Evolutionary conservation across 495 filamentous ascomycete species (phyloP).

Genomic region (Aspergillus leporis): DNA sequence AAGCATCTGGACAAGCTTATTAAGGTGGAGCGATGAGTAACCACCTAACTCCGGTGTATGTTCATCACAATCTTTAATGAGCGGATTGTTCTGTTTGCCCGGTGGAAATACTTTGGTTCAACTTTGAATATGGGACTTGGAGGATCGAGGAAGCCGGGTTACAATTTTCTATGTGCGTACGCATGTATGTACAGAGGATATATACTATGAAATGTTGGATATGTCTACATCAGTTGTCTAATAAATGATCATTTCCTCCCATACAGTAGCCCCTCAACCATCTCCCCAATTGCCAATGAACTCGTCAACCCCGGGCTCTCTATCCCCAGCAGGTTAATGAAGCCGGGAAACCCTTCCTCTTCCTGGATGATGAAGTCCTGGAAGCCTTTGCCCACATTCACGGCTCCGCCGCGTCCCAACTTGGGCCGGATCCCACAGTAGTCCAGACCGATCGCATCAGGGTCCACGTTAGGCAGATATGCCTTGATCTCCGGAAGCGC

Average conservation of each 20-base stretch:
- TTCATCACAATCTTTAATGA: not conserved
- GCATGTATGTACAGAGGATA: not conserved
- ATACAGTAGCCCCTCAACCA: constrained; percentile 76
- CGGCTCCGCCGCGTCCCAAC: constrained; percentile 59
- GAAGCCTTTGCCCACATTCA: constrained; percentile 63
- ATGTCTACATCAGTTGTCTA: not conserved
- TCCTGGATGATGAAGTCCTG: constrained; percentile 81
- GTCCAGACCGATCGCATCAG: constrained; percentile 68
- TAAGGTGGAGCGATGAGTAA: constrained; percentile 1
- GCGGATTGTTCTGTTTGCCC: too few species aligned
- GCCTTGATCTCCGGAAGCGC: constrained; percentile 72
- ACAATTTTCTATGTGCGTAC: not conserved
- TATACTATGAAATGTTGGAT: not conserved
- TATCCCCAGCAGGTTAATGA: constrained; percentile 89
- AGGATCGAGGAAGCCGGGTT: too few species aligned
- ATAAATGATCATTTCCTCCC: constrained; percentile 17
- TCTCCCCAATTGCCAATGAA: constrained; percentile 82
- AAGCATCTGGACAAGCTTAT: not conserved
- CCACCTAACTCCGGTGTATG: too few species aligned
- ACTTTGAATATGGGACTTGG: not conserved
- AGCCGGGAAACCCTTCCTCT: constrained; percentile 82
- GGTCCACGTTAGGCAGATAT: constrained; percentile 75
- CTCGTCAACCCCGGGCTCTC: constrained; percentile 95
- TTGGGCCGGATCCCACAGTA: constrained; percentile 94
- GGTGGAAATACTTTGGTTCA: not conserved